Conservation (phyloP, 2,329 filamentous ascomycete genomes). For the Fusarium staphyleae region DNA sequence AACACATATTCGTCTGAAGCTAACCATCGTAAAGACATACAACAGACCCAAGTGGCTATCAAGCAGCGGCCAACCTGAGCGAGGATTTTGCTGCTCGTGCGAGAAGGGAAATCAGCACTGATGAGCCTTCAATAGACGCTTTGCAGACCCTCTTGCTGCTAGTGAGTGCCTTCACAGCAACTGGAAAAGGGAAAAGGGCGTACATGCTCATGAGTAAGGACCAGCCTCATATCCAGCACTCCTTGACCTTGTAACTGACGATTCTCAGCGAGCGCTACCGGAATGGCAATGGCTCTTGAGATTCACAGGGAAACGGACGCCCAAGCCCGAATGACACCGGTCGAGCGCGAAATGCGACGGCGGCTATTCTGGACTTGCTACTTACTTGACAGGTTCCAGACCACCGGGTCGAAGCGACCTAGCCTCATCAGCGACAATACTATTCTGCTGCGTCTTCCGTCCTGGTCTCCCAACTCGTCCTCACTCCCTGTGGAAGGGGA, state of each 20-base stretch:
- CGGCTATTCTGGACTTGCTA: constrained; percentile 92
- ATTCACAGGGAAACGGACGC: constrained; percentile 77
- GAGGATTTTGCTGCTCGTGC: constrained; percentile 77
- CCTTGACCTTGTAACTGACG: constrained; percentile 44
- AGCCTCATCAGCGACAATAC: constrained; percentile 81
- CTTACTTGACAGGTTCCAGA: constrained; percentile 82
- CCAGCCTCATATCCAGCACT: no score
- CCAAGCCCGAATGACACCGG: constrained; percentile 65
- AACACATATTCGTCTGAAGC: not conserved
- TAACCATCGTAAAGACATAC: constrained; percentile 62
- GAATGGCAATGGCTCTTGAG: constrained; percentile 84
- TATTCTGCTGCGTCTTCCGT: constrained; percentile 77
- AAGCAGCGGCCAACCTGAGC: constrained; percentile 71
- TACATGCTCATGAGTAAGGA: constrained; percentile 81
- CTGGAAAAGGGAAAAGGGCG: constrained; percentile 81
- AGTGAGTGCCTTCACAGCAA: constrained; percentile 76
- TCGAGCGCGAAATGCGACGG: constrained; percentile 78
- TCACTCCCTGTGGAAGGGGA: constrained; percentile 75
- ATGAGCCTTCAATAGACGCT: constrained; percentile 81
- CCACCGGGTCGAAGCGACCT: constrained; percentile 81
- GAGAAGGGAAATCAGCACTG: constrained; percentile 74
- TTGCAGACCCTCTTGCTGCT: constrained; percentile 79
- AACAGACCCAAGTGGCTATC: constrained; percentile 70
- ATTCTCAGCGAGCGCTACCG: constrained; percentile 71
- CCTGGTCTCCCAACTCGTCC: constrained; percentile 70